Base-by-base conservation (phyloP, 805 yeast species). In the Candida ficus region DNA sequence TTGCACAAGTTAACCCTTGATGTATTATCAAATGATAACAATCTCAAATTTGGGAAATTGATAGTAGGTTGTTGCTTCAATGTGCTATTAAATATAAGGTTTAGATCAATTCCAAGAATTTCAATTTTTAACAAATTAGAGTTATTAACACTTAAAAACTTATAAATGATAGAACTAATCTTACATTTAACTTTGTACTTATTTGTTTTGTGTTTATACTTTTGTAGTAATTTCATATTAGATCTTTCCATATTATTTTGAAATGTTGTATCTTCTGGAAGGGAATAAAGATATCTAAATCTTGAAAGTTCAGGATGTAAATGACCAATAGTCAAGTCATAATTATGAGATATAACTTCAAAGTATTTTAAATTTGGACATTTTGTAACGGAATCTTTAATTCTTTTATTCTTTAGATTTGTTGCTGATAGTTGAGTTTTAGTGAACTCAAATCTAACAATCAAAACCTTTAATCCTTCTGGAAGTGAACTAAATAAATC, bases 11-110 rank as follows among this genome's bases (percentile, higher is more conserved):
- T 46, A 1, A 44, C 16, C 12, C 50, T 40, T 8, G 59, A 47
- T 5, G 45, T 38, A 35, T 52, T 58, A 38, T 61, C 62, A 18
- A 61, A 41, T 10, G 51, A 32, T n/a, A 60, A 37, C 18, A 57
- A 19, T 23, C 53, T 50, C 19, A 61, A 40, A 2, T 35, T 33
- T 4, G 54, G 50, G 29, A 59, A 52, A 1, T 35, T 21, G 20
- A 41, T 28, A 5, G 43, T 27, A 3, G 37, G 27, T 7, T 30
- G 29, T 28, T 35, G 29, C 13, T 20, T 28, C 3, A 33, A 28
- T n/a, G 1, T 7, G 2, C 22, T 14, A 31, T 46, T 43, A 22
- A 54, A 48, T 0, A 56, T 37, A 17, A 52, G 38, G 11, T 44
- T 41, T 12, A 50, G 14, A 33, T 56, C 58, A 27, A 55, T 20